These are phyloP conservation scores for Copromyces sp. DNA, from an alignment of 495 filamentous ascomycete genomes.

Conservation along the genomic window DNA sequence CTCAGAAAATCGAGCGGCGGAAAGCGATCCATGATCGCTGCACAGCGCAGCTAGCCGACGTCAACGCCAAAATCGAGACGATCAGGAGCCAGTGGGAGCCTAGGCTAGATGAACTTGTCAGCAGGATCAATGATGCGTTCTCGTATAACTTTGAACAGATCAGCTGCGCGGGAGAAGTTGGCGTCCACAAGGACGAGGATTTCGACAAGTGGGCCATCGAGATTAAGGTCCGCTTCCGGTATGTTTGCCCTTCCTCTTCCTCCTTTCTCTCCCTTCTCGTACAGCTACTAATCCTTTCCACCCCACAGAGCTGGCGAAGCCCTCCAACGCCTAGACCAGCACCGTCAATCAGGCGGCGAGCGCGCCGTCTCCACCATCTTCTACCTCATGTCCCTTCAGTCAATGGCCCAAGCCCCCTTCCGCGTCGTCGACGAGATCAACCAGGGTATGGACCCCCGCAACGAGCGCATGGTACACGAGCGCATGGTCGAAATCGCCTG, in stretches of 20 bases:
- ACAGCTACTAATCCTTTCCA: neutral
- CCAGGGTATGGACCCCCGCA: conserved; percentile 97
- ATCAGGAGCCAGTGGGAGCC: conserved; percentile 70
- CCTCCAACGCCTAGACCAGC: conserved; percentile 73
- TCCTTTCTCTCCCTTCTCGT: neutral
- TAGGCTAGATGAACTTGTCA: conserved; percentile 62
- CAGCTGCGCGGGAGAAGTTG: conserved; percentile 88
- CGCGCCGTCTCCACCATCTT: conserved; percentile 96
- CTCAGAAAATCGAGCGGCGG: conserved; percentile 37
- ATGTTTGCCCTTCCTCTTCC: conserved; percentile 15
- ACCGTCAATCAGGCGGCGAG: conserved; percentile 94
- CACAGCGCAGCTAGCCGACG: conserved; percentile 43
- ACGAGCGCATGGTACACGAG: conserved; percentile 94
- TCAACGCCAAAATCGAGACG: conserved; percentile 44
- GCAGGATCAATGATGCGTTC: conserved; percentile 80
- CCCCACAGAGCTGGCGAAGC: conserved; percentile 61
- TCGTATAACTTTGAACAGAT: conserved; percentile 85
- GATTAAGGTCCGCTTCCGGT: conserved; percentile 91
- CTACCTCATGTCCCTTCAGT: conserved; percentile 97
- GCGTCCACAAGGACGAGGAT: conserved; percentile 68
- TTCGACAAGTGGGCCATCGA: conserved; percentile 92
- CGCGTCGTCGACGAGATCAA: conserved; percentile 99
- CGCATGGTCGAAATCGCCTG: conserved; percentile 94
- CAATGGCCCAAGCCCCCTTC: conserved; percentile 91
- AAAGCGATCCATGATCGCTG: conserved; percentile 26